Evolutionary conservation across 768 basidiomycete species (phyloP).

Genomic region (Calocybe indica): DNA sequence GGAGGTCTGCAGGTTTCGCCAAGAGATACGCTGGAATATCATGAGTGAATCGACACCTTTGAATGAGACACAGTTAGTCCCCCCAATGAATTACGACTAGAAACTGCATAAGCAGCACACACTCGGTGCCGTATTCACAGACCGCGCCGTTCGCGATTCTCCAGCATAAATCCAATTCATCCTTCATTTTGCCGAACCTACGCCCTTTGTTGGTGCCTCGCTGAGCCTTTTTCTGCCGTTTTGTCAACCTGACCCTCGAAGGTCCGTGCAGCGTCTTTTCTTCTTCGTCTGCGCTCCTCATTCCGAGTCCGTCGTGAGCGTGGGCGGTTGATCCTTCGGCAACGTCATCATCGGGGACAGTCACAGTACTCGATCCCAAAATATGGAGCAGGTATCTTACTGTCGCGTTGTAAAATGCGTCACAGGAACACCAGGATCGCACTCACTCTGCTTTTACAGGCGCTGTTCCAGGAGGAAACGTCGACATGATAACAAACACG

Average conservation of each 20-base stretch:
- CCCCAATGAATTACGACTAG: neutral
- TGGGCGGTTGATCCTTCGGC: slow-evolving; percentile 55
- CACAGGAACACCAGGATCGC: neutral
- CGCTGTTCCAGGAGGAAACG: slow-evolving; percentile 24
- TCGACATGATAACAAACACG: no score
- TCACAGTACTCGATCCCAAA: slow-evolving; percentile 8
- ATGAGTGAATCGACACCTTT: slow-evolving; percentile 76
- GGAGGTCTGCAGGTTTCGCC: slow-evolving; percentile 70
- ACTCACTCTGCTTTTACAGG: slow-evolving; percentile 34
- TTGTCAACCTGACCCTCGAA: slow-evolving; percentile 34
- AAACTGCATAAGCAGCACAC: slow-evolving; percentile 16
- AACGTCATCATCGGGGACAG: slow-evolving; percentile 34
- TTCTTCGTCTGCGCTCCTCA: slow-evolving; percentile 13
- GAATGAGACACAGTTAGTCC: neutral
- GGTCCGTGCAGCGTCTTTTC: slow-evolving; percentile 19
- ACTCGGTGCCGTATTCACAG: slow-evolving; percentile 72
- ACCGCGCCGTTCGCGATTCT: slow-evolving; percentile 60
- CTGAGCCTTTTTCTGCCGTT: slow-evolving; percentile 67
- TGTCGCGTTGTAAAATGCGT: neutral
- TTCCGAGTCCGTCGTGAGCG: slow-evolving; percentile 17
- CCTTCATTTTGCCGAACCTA: slow-evolving; percentile 69
- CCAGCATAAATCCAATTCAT: slow-evolving; percentile 82
- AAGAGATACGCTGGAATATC: slow-evolving; percentile 71
- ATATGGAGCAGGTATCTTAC: slow-evolving; percentile 27
- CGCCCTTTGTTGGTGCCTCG: slow-evolving; percentile 82